Base-by-base conservation (phyloP, 257 asterid genomes). In the Lithospermum erythrorhizon region DNA sequence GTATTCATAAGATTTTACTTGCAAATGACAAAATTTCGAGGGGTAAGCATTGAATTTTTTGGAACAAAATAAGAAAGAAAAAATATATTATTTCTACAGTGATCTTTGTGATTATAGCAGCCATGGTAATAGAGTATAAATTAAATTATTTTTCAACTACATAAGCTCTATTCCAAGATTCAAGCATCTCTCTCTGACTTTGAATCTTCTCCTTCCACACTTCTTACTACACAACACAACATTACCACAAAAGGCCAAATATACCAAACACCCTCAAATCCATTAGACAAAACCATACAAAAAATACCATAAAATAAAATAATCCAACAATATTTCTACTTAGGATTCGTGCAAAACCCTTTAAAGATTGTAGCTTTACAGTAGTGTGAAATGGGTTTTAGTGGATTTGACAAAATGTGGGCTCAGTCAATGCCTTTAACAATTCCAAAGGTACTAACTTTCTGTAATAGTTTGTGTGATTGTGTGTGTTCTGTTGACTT, bases 301-400 rank as follows among this genome's bases (percentile, higher is more conserved):
- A 27, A 10, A 56, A 3, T 3, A 48, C 27, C 35, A 57, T 0
- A 27, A 60, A 30, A 56, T 9, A 1, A 22, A 17, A n/a, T 35
- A 19, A 41, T 5, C 59, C 14, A 29, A n/a, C 53, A 17, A 57
- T n/a, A 18, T 45, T n/a, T 37, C 22, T 59, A 74, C 90, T 71
- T 85, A 73, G 93, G 86, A 83, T 81, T 81, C 95, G 79, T 71
- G 72, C 55, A 67, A 17, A 67, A 47, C 65, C 81, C 71, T 64
- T 70, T 68, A 81, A 70, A 75, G 83, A 81, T 77, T 78, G 48
- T 55, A 68, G 61, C 52, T 57, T 64, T 62, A 74, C 61, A 47
- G 76, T 65, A 69, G 65, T 73, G 66, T 53, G 64, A 70, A 72
- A 79, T 81, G 90, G 80, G 80, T 54, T 59, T 72, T 70, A 73